These are phyloP conservation scores for Plasmopara viticola DNA, from an alignment of 352 stramenopile genomes.

Conservation along the genomic window DNA sequence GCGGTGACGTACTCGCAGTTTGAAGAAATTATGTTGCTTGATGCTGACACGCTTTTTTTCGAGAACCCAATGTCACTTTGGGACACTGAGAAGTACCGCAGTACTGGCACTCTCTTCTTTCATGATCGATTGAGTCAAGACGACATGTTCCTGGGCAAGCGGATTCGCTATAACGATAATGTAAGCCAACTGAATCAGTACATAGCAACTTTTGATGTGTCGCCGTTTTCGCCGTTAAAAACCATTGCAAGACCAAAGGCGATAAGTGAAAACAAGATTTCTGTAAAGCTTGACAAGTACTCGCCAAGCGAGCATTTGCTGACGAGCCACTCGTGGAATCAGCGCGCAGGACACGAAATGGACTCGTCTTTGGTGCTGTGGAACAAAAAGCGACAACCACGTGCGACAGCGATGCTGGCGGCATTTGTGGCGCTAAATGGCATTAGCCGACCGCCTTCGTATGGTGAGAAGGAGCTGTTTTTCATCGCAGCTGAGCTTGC, in stretches of 20 bases:
- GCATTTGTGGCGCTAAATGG: slow-evolving; percentile 45
- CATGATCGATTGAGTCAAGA: slow-evolving; percentile 40
- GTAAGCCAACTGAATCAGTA: slow-evolving; percentile 41
- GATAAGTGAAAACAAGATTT: slow-evolving; percentile 20
- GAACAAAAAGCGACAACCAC: slow-evolving; percentile 59
- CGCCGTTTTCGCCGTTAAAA: slow-evolving; percentile 30
- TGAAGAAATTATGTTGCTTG: slow-evolving; percentile 62
- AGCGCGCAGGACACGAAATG: slow-evolving; percentile 55
- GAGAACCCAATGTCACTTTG: slow-evolving; percentile 50
- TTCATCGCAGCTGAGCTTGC: slow-evolving; percentile 63
- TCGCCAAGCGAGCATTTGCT: slow-evolving; percentile 51
- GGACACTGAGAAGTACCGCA: slow-evolving; percentile 42
- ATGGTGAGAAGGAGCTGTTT: slow-evolving; percentile 78
- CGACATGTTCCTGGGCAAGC: slow-evolving; percentile 38
- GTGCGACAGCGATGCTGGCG: slow-evolving; percentile 55
- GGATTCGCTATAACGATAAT: slow-evolving; percentile 16
- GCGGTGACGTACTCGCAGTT: slow-evolving; percentile 66
- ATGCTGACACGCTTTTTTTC: slow-evolving; percentile 60
- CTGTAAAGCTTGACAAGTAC: slow-evolving; percentile 28
- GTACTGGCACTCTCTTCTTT: slow-evolving; percentile 54
- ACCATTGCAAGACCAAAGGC: slow-evolving; percentile 27
- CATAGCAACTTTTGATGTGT: slow-evolving; percentile 47
- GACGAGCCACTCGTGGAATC: slow-evolving; percentile 57
- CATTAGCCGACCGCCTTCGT: slow-evolving; percentile 35
- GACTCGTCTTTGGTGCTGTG: slow-evolving; percentile 76